Conservation (phyloP, 768 basidiomycete genomes). For the Boletus vinaceobasis region DNA sequence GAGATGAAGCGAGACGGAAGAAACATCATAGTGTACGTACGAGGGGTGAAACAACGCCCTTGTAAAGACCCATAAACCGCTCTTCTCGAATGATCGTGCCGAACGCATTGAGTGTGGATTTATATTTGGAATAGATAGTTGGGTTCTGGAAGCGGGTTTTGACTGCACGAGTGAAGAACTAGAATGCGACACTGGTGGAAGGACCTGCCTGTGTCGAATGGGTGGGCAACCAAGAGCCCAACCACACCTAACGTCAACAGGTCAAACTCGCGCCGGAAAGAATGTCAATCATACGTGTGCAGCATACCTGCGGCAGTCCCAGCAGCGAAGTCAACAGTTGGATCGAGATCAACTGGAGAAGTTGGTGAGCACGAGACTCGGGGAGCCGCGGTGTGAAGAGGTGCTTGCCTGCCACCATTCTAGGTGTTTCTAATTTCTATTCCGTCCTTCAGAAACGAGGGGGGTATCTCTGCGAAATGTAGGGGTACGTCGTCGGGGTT, state of each 20-base stretch:
- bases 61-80: conserved; percentile 62
- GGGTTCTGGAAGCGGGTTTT: conserved; percentile 81
- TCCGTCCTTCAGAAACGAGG: background rate
- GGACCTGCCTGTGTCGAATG: conserved; percentile 64
- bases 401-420: conserved; percentile 24
- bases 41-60: conserved; percentile 78
- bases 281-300: too few relatives aligned
- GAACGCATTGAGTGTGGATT: conserved; percentile 62
- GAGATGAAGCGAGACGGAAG: background rate
- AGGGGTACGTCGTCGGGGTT: background rate
- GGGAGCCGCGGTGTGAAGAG: background rate
- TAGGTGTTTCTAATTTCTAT: background rate
- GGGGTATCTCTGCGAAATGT: background rate
- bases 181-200: background rate
- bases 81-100: conserved; percentile 69
- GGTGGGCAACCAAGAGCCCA: conserved; percentile 68
- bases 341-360: conserved; percentile 41
- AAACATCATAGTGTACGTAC: conserved; percentile 37
- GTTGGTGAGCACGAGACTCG: conserved; percentile 1
- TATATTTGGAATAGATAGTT: conserved; percentile 51
- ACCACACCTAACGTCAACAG: conserved; percentile 44
- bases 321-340: conserved; percentile 73
- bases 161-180: conserved; percentile 39
- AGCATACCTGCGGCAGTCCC: conserved; percentile 64
- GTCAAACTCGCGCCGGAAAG: background rate